Evolutionary conservation across 2,329 filamentous ascomycete species (phyloP).

Genomic region (Epichloe elymi): DNA sequence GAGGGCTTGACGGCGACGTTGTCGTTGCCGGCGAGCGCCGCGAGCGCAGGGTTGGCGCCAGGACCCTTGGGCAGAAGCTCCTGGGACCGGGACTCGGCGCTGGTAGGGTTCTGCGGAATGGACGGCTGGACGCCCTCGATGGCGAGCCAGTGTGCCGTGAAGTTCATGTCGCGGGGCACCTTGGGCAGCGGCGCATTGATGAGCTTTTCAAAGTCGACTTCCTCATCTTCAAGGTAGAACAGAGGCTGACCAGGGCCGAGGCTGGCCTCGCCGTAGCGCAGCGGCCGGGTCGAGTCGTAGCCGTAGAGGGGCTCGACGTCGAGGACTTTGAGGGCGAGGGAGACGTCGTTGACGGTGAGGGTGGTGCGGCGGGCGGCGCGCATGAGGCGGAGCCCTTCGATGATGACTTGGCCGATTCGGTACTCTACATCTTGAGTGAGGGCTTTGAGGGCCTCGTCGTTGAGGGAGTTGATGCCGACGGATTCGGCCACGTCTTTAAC

Average conservation of each 20-base stretch:
- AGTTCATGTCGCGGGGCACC: slow-evolving; percentile 82
- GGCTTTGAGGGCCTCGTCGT: slow-evolving; percentile 75
- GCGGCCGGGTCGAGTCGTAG: slow-evolving; percentile 80
- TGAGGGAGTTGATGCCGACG: slow-evolving; percentile 69
- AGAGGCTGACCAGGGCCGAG: slow-evolving; percentile 86
- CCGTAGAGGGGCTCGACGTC: slow-evolving; percentile 95
- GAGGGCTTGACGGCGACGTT: slow-evolving; percentile 74
- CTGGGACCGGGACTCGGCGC: slow-evolving; percentile 67
- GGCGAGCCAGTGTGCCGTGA: slow-evolving; percentile 89
- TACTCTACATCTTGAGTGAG: slow-evolving; percentile 93
- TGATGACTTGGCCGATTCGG: slow-evolving; percentile 81
- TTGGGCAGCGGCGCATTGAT: slow-evolving; percentile 94
- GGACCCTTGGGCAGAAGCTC: slow-evolving; percentile 84
- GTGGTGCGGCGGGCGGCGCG: slow-evolving; percentile 76
- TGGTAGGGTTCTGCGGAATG: slow-evolving; percentile 90
- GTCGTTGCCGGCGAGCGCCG: slow-evolving; percentile 73
- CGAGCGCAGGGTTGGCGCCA: slow-evolving; percentile 69
- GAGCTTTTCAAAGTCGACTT: slow-evolving; percentile 96
- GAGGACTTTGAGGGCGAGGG: slow-evolving; percentile 70
- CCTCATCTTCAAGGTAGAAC: slow-evolving; percentile 96
- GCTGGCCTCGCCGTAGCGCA: slow-evolving; percentile 88
- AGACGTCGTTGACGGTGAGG: slow-evolving; percentile 78
- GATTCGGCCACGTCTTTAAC: slow-evolving; percentile 94
- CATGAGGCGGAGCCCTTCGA: slow-evolving; percentile 94
- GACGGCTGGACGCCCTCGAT: slow-evolving; percentile 95